A percentile compares a stretch with the other conserved stretches of the same genome.
Conservation (phyloP, 1,139 yeast genomes). For the Candida sp. region DNA sequence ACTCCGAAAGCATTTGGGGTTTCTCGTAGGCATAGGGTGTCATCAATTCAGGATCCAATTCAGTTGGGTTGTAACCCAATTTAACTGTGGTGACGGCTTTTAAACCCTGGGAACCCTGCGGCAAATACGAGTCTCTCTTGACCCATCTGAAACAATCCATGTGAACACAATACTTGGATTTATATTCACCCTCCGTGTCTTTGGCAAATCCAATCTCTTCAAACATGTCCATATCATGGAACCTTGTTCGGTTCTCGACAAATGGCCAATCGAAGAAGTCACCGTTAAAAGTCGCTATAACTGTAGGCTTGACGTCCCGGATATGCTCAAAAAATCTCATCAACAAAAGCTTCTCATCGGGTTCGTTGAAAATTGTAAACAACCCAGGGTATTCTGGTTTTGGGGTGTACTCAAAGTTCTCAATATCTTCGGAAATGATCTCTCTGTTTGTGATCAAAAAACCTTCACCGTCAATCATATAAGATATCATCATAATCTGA, state of each 20-base stretch:
- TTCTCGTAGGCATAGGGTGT: slow-evolving; percentile 95
- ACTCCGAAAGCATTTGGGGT: slow-evolving; percentile 93
- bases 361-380: slow-evolving; percentile 90
- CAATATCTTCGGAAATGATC: slow-evolving; percentile 92
- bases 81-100: slow-evolving; percentile 98
- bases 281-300: slow-evolving; percentile 97
- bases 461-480: slow-evolving; percentile 99
- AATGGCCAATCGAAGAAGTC: slow-evolving; percentile 99
- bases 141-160: slow-evolving; percentile 99
- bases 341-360: slow-evolving; percentile 77
- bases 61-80: slow-evolving; percentile 95
- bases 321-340: slow-evolving; percentile 88
- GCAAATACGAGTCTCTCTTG: slow-evolving; percentile 96
- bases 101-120: slow-evolving; percentile 98
- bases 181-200: slow-evolving; percentile 91
- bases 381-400: slow-evolving; percentile 94
- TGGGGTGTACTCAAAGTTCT: slow-evolving; percentile 97
- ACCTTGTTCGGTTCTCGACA: slow-evolving; percentile 84
- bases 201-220: slow-evolving; percentile 94
- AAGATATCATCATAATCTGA: slow-evolving; percentile 98
- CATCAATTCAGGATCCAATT: slow-evolving; percentile 97
- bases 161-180: slow-evolving; percentile 91
- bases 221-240: slow-evolving; percentile 87
- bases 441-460: slow-evolving; percentile 92
- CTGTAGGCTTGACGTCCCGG: slow-evolving; percentile 88